Evolutionary conservation across 202 grass and related monocot species (phyloP).

Genomic region (Eragrostis tef): DNA sequence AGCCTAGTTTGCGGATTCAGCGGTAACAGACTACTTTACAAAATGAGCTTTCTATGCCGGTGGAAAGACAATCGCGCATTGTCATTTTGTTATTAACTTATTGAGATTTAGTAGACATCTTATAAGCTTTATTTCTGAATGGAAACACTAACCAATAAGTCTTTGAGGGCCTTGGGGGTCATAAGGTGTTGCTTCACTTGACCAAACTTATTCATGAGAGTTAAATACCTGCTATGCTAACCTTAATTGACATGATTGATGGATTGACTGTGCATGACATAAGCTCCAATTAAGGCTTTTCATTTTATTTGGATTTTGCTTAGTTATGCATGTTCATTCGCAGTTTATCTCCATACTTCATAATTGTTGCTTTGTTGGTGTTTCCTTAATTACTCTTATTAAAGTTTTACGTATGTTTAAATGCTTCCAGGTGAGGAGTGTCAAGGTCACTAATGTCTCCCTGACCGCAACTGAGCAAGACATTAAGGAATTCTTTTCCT

Average conservation of each 20-base stretch:
- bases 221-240: background rate
- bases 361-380: background rate
- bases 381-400: background rate
- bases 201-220: background rate
- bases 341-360: background rate
- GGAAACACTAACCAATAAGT: background rate
- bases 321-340: background rate
- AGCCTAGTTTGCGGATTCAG: background rate
- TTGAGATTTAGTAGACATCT: background rate
- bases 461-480: slow-evolving; percentile 77
- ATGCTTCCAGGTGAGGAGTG: slow-evolving; percentile 71
- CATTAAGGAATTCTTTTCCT: slow-evolving; percentile 96
- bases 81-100: background rate
- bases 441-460: slow-evolving; percentile 91
- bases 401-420: slow-evolving; percentile 1
- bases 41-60: background rate
- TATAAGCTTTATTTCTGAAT: background rate
- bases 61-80: background rate
- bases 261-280: background rate
- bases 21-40: background rate
- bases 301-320: background rate
- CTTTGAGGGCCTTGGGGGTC: background rate
- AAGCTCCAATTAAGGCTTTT: background rate
- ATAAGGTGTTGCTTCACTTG: background rate
- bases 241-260: slow-evolving; percentile 17